Conservation (phyloP, 176 grass and related monocot species). For the Oryza glaberrima region DNA sequence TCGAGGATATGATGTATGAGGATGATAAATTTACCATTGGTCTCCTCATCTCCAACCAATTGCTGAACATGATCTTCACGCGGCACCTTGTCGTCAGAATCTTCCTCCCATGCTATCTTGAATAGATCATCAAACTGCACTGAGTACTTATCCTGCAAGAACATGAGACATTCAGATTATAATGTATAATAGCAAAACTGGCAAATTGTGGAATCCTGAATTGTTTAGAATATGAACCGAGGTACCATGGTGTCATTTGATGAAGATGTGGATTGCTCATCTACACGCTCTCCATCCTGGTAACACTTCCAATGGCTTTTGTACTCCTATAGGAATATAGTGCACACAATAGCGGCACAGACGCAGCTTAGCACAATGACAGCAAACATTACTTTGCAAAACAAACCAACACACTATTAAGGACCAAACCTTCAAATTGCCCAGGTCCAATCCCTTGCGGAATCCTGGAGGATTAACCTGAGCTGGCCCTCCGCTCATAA, state of each 20-base stretch:
- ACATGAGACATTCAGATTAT: slow-evolving; percentile 21
- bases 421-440: slow-evolving; percentile 71
- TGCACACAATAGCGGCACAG: neutral
- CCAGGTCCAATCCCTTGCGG: slow-evolving; percentile 74
- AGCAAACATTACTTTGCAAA: slow-evolving; percentile 15
- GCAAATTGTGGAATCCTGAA: slow-evolving; percentile 32
- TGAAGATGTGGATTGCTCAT: slow-evolving; percentile 39
- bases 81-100: slow-evolving; percentile 41
- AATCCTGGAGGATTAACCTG: slow-evolving; percentile 71
- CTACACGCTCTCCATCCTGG: slow-evolving; percentile 22
- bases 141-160: slow-evolving; percentile 67
- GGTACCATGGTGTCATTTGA: slow-evolving; percentile 52
- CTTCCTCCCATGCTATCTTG: slow-evolving; percentile 93
- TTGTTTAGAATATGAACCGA: neutral
- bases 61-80: slow-evolving; percentile 55
- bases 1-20: slow-evolving; percentile 31
- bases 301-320: slow-evolving; percentile 57
- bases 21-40: slow-evolving; percentile 42
- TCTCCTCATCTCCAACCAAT: slow-evolving; percentile 42
- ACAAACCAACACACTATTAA: slow-evolving; percentile 2
- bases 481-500: slow-evolving; percentile 52
- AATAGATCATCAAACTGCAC: slow-evolving; percentile 94
- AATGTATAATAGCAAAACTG: slow-evolving; percentile 29
- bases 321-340: slow-evolving; percentile 63
- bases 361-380: neutral